Percentiles rank a stretch among this genome's conserved stretches.
Evolutionary conservation across 805 yeast genomes (phyloP).

Genomic region (Jamesozyma hellenica): DNA sequence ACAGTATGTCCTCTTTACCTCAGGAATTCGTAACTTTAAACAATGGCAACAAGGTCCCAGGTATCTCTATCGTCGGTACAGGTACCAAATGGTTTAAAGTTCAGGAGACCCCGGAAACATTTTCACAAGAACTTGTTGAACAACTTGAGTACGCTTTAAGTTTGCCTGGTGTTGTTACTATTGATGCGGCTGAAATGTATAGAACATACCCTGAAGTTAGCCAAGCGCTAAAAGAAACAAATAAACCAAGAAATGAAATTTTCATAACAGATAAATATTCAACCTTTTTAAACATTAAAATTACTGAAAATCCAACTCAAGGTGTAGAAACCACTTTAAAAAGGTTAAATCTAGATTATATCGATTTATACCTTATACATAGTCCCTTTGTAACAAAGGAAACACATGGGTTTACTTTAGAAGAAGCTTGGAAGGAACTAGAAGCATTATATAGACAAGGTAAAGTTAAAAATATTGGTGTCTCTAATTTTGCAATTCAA

Average conservation of each 20-base stretch:
- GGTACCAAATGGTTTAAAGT: constrained; percentile 50
- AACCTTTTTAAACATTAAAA: constrained; percentile 8
- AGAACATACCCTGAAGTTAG: constrained; percentile 45
- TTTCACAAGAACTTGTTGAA: constrained; percentile 28
- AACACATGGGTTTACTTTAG: constrained; percentile 32
- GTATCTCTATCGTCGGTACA: constrained; percentile 45
- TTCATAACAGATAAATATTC: constrained; percentile 48
- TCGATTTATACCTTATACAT: constrained; percentile 46
- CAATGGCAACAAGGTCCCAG: constrained; percentile 36
- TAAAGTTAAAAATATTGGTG: constrained; percentile 47
- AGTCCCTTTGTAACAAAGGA: constrained; percentile 32
- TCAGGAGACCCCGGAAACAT: constrained; percentile 16
- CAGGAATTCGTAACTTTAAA: constrained; percentile 24
- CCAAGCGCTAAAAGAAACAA: constrained; percentile 35
- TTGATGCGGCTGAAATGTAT: constrained; percentile 52
- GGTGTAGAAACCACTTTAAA: constrained; percentile 33
- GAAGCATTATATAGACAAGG: constrained; percentile 44
- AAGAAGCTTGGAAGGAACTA: constrained; percentile 43
- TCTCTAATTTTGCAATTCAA: constrained; percentile 46
- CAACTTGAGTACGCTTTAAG: constrained; percentile 28
- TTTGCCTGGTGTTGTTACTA: constrained; percentile 41
- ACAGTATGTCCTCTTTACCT: too few relatives aligned
- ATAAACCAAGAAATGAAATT: constrained; percentile 39
- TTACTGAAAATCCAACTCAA: constrained; percentile 32
- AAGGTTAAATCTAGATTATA: constrained; percentile 35